phyloP scores from a whole-genome alignment of 1,284 basidiomycete genomes.

The Cystobasidium sp. region DNA sequence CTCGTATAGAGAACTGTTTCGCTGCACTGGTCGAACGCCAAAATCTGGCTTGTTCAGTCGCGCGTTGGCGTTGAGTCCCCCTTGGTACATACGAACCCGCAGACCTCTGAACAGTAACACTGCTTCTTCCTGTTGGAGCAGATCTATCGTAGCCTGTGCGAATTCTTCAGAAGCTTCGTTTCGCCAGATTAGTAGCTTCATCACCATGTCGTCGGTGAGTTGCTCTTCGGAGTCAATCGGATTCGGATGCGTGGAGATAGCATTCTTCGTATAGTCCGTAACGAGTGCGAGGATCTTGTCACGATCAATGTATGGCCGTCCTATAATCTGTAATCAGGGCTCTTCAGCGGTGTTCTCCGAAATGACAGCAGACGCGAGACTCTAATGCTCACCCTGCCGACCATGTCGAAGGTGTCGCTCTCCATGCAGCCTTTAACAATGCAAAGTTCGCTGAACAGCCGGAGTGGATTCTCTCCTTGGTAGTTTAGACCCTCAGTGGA shows the following conservation, averaged over 20 bases:
- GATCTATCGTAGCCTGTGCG: neutral
- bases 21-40: neutral
- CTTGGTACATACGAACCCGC: neutral
- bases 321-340: neutral
- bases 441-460: neutral
- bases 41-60: conserved; percentile 21
- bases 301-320: neutral
- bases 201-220: neutral
- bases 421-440: neutral
- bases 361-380: neutral
- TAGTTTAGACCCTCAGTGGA: neutral
- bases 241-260: neutral
- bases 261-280: conserved; percentile 9
- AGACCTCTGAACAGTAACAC: conserved; percentile 8
- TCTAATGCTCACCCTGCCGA: neutral
- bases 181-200: conserved; percentile 18
- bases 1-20: neutral
- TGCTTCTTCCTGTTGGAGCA: neutral
- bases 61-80: conserved; percentile 10
- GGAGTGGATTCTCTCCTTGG: neutral
- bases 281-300: neutral
- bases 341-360: neutral
- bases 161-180: conserved; percentile 4
- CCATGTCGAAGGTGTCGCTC: neutral
- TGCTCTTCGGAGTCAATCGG: neutral